Base-by-base conservation (phyloP, 768 basidiomycete species). In the Mycena maculata region DNA sequence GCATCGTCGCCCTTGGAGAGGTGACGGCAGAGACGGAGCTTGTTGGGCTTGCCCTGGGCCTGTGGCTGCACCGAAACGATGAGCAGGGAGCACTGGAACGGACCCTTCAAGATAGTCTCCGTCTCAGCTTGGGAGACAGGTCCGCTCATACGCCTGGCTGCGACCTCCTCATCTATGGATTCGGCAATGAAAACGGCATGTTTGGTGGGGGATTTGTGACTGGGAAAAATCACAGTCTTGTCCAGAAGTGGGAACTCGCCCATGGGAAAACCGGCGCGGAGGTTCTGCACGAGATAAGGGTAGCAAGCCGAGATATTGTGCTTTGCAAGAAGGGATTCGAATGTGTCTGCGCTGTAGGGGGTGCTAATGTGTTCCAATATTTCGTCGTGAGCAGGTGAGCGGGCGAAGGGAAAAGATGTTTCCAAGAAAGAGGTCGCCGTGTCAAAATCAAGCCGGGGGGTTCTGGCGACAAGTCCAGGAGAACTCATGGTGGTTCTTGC, bases 11-110 rank as follows among this genome's bases (percentile, higher is more conserved):
- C 55, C 54, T 71, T 73, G 10, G 71, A 74, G 7, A 72, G 52
- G 38, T 74, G 62, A 8, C 63, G 30, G 52, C 71, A 72, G 3
- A 72, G 47, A n/a, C 73, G 20, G 10, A 42, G 41, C 41, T 42
- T 42, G 41, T 56, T 41, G 3, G 41, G 55, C 28, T 42, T 28
- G 6, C 27, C 55, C 2, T 25, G 55, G 16, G 18, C 41, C 22
- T 56, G 55, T 2, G 42, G 41, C 25, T 56, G 55, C 5, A 30
- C 39, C 1, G 39, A 3, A 20, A 56, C n/a, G 41, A 56, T 56
- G 3, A 56, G n/a, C 10, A 41, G 55, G 1, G 55, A 56, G 30
- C 41, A 56, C 15, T 44, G 39, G n/a, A n/a, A n/a, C n/a, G n/a
- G n/a, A n/a, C n/a, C n/a, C n/a, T n/a, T n/a, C n/a, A n/a, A n/a